Evolutionary conservation across 2,329 filamentous ascomycete genomes (phyloP), one percentile per base, ranked within the genome.

Genomic region (Malbranchea zuffiana): DNA sequence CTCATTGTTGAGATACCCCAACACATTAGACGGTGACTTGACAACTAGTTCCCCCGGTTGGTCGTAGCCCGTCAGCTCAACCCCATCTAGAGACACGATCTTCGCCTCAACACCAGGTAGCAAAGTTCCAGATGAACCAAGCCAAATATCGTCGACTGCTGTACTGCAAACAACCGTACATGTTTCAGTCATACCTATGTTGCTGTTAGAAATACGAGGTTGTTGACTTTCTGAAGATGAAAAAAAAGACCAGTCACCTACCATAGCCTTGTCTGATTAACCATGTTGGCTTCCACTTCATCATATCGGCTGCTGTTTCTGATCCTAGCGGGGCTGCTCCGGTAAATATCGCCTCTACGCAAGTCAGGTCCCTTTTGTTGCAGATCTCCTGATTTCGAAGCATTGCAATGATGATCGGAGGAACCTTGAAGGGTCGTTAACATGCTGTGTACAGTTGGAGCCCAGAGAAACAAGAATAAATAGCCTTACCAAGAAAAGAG

Each of bases 1-100:
- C 29, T 82, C 77, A 52, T 94, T 93, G 61, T 92, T 81, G 36
- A 93, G 63, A 49, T 95, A 95, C 1, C 87, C 87, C 0, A 94
- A 60, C 0, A 82, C 77, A 1, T 92, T 74, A 1, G 78, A 78
- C 0, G 85, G 86, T 0, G 75, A 75, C 54, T 84, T 82, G 15
- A 93, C 72, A 12, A 83, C 68, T 10, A 95, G 70, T 58, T 95
- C 87, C 23, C 87, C 87, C 0, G 80, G 82, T 30, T 76, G 74
- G 43, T 88, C 75, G 47, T 82, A 77, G 5, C 65, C 70, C 0
- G 72, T 79, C 38, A 90, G 69, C 52, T 90, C 82, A 4, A 67
- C 64, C 1, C 81, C 82, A 42, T 87, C 79, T 1, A 66, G 56
- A 3, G 72, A 74, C 12, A 92, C 59, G 3, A 92, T 61, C 48